Percentiles rank a stretch among this genome's conserved stretches.
phyloP scores from a whole-genome alignment of 2,329 filamentous ascomycete genomes.

The Lomentospora prolificans region DNA sequence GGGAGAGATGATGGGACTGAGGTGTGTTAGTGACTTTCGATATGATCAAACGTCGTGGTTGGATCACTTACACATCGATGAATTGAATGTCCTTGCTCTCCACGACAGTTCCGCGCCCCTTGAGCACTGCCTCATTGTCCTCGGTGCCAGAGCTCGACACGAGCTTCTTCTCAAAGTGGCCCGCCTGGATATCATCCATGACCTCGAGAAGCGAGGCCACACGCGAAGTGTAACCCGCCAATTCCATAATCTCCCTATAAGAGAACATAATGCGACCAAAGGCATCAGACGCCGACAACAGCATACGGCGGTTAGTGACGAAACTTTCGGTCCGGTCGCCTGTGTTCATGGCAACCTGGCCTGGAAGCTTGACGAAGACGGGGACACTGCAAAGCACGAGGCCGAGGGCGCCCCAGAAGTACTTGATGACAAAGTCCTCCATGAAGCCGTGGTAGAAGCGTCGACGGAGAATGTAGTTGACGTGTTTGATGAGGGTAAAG shows the following conservation, averaged over 20 bases:
- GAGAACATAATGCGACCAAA: slow-evolving; percentile 96
- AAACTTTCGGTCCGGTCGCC: slow-evolving; percentile 68
- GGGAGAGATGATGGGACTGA: slow-evolving; percentile 80
- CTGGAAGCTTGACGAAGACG: slow-evolving; percentile 89
- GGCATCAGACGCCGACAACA: slow-evolving; percentile 87
- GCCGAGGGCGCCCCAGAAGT: slow-evolving; percentile 94
- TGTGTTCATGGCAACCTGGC: slow-evolving; percentile 53
- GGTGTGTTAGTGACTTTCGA: slow-evolving; percentile 12
- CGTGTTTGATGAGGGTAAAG: slow-evolving; percentile 97
- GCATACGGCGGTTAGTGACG: slow-evolving; percentile 85
- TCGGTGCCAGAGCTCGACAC: slow-evolving; percentile 80
- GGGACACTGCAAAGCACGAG: slow-evolving; percentile 87
- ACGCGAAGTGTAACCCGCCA: slow-evolving; percentile 89
- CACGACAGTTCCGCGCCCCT: slow-evolving; percentile 68
- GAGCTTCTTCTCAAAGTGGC: slow-evolving; percentile 91
- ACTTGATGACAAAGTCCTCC: slow-evolving; percentile 99
- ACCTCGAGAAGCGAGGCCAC: slow-evolving; percentile 85
- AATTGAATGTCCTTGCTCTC: slow-evolving; percentile 83
- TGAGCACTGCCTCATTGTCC: slow-evolving; percentile 72
- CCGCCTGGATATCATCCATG: slow-evolving; percentile 84
- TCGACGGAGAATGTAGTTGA: slow-evolving; percentile 85
- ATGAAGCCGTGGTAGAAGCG: slow-evolving; percentile 97
- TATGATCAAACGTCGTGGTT: not conserved
- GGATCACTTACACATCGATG: slow-evolving; percentile 54
- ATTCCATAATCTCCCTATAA: slow-evolving; percentile 92